These are phyloP conservation scores for Colletotrichum sidae DNA, from an alignment of 2,329 filamentous ascomycete genomes.

Conservation along the genomic window DNA sequence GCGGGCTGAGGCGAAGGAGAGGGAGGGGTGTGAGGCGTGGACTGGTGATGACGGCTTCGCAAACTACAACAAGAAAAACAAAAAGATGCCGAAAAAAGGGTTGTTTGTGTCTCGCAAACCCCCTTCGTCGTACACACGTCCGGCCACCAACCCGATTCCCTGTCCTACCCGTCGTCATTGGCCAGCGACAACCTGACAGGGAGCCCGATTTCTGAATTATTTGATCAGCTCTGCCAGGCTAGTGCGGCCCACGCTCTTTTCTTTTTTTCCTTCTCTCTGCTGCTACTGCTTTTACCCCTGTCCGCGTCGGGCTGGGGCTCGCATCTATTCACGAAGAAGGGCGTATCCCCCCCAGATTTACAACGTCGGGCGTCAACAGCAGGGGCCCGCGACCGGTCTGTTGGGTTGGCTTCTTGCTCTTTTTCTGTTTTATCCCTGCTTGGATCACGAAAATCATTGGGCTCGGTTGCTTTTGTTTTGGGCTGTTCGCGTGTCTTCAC, in stretches of 20 bases:
- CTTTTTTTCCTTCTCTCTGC: constrained; percentile 3
- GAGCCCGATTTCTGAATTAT: constrained; percentile 17
- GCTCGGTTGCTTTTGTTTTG: background rate
- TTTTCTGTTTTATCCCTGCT: background rate
- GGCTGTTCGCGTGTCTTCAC: constrained; percentile 3
- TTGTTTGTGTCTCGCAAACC: constrained; percentile 29
- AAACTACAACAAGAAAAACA: no score
- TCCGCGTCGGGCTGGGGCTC: constrained; percentile 18
- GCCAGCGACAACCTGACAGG: constrained; percentile 10
- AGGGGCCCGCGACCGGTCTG: background rate
- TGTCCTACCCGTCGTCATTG: constrained; percentile 22
- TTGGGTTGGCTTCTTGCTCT: background rate
- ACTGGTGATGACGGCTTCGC: no score
- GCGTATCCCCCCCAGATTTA: constrained; percentile 19
- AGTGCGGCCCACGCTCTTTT: constrained; percentile 25
- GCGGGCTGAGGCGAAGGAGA: constrained; percentile 12
- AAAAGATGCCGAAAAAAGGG: constrained; percentile 7
- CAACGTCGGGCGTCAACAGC: constrained; percentile 21
- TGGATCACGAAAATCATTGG: background rate
- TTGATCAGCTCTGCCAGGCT: constrained; percentile 20
- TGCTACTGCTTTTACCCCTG: background rate
- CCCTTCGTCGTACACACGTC: constrained; percentile 8
- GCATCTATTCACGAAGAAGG: constrained; percentile 5
- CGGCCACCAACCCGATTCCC: constrained; percentile 8
- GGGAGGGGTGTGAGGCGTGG: no score